These are phyloP conservation scores for Cercospora zeae-maydis DNA, from an alignment of 2,329 filamentous ascomycete genomes.

Conservation along the genomic window DNA sequence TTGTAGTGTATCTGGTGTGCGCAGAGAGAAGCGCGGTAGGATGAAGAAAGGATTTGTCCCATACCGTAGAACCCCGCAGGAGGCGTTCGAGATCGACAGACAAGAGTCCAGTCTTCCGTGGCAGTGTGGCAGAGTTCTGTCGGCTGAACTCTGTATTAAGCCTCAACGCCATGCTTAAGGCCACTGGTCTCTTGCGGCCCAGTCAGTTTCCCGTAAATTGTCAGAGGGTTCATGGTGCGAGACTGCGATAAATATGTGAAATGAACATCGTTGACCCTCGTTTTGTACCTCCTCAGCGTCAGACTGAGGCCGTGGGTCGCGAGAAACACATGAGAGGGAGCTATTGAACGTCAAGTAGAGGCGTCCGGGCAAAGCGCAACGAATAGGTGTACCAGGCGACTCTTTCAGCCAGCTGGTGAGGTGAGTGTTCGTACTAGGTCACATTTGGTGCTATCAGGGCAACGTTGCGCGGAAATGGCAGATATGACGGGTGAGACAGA, in stretches of 20 bases:
- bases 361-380: neutral
- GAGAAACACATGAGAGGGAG: neutral
- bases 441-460: neutral
- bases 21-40: neutral
- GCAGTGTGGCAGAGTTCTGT: neutral
- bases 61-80: conserved; percentile 7
- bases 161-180: conserved; percentile 5
- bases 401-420: neutral
- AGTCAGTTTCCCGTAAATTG: neutral
- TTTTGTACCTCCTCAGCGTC: neutral
- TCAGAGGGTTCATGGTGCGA: neutral
- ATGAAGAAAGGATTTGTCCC: neutral
- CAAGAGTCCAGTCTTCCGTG: neutral
- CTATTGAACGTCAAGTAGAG: too few relatives aligned
- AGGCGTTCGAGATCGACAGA: conserved; percentile 10
- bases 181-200: neutral
- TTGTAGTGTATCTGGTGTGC: neutral
- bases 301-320: neutral
- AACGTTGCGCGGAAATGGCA: neutral
- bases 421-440: neutral
- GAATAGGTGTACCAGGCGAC: neutral
- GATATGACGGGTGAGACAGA: neutral
- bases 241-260: neutral
- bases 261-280: too few relatives aligned
- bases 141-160: conserved; percentile 2